These are phyloP conservation scores for Ceratobasidium sp. DNA, from an alignment of 1,284 basidiomycete genomes.

Conservation along the genomic window DNA sequence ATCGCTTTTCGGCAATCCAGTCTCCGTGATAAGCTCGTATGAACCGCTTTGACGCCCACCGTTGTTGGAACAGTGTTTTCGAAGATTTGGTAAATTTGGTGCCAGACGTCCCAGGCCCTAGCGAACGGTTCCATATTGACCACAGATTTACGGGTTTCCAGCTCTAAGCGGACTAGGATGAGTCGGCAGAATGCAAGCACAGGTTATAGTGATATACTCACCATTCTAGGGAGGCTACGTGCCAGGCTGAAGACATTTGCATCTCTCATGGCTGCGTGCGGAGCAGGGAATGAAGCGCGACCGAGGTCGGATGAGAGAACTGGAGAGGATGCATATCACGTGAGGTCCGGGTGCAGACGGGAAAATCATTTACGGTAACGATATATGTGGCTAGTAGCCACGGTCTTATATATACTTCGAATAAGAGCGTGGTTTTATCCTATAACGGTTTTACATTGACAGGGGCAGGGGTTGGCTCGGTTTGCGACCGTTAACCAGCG, in stretches of 20 bases:
- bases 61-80: slow-evolving; percentile 88
- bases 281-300: not conserved
- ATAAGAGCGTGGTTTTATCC: no score
- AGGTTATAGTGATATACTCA: not conserved
- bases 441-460: no score
- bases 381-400: no score
- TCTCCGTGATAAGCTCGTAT: slow-evolving; percentile 97
- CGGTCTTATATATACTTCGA: no score
- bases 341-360: no score
- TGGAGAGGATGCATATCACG: not conserved
- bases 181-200: not conserved
- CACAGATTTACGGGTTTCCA: slow-evolving; percentile 42
- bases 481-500: no score
- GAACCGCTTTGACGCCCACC: slow-evolving; percentile 91
- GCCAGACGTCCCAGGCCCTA: slow-evolving; percentile 20
- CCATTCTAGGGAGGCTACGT: slow-evolving; percentile 42
- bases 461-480: no score
- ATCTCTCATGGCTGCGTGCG: slow-evolving; percentile 14
- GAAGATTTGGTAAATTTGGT: slow-evolving; percentile 67
- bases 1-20: slow-evolving; percentile 90
- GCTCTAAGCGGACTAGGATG: not conserved
- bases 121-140: slow-evolving; percentile 44
- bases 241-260: slow-evolving; percentile 39
- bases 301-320: not conserved
- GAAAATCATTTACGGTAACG: no score